Conservation (phyloP, 768 basidiomycete genomes). For the Rhodotorula kratochvilovae region DNA sequence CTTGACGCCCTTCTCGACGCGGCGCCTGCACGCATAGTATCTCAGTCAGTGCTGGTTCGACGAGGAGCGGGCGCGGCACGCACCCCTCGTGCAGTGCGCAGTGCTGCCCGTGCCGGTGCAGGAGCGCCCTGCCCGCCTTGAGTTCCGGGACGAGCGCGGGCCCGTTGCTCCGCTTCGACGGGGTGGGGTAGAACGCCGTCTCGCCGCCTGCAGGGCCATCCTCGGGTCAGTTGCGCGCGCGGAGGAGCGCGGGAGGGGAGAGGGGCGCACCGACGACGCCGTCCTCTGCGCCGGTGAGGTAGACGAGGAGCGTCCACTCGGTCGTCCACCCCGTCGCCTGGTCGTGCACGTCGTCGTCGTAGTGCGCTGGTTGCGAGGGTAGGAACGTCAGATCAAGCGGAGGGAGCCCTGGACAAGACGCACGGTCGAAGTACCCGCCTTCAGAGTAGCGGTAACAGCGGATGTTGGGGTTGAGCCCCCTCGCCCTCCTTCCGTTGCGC, state of each 20-base stretch:
- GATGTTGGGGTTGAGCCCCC: slow-evolving; percentile 66
- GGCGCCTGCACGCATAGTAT: slow-evolving; percentile 44
- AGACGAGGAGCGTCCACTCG: slow-evolving; percentile 73
- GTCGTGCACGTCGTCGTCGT: slow-evolving; percentile 61
- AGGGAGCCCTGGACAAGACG: no score
- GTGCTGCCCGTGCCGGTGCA: slow-evolving; percentile 62
- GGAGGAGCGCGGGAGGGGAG: slow-evolving; percentile 45
- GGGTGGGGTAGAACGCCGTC: slow-evolving; percentile 69
- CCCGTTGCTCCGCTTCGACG: slow-evolving; percentile 42
- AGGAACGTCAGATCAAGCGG: no score
- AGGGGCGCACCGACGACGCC: slow-evolving; percentile 52
- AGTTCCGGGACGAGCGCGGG: slow-evolving; percentile 25
- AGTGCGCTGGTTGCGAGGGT: slow-evolving; percentile 59
- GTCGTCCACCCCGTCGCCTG: slow-evolving; percentile 1
- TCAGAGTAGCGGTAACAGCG: slow-evolving; percentile 62
- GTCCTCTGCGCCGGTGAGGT: slow-evolving; percentile 66
- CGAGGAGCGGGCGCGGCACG: not conserved
- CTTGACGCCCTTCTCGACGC: slow-evolving; percentile 61
- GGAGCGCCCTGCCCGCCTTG: slow-evolving; percentile 31
- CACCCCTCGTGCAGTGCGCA: slow-evolving; percentile 42
- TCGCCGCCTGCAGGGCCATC: slow-evolving; percentile 44
- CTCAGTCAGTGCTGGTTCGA: not conserved
- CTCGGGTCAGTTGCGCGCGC: not conserved
- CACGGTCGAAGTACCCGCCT: slow-evolving; percentile 59
- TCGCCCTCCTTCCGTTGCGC: not conserved